These are phyloP conservation scores for Calonectria pseudoturangicola DNA, from an alignment of 2,329 filamentous ascomycete species.

Conservation along the genomic window DNA sequence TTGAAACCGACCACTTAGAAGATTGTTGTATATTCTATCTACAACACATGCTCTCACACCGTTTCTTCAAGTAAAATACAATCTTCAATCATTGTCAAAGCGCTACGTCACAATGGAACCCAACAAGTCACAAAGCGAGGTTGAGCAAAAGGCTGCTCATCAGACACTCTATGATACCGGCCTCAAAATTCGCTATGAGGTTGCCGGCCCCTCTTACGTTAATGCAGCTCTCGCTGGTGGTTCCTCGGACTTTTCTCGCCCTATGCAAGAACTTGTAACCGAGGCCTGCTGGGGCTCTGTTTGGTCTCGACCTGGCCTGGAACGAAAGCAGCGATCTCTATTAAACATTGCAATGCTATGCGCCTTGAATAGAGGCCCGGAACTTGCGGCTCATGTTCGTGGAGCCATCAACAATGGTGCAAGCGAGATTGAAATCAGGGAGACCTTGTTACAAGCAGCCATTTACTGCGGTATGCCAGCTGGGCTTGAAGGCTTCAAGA, in stretches of 20 bases:
- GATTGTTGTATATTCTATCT: too few species aligned
- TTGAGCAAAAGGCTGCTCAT: conserved; percentile 9
- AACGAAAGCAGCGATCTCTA: conserved; percentile 74
- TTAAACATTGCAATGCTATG: conserved; percentile 77
- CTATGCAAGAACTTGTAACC: conserved; percentile 77
- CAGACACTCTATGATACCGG: conserved; percentile 74
- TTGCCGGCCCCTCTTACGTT: conserved; percentile 76
- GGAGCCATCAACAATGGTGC: conserved; percentile 78
- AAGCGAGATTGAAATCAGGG: conserved; percentile 72
- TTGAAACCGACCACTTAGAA: too few species aligned
- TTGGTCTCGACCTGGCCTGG: conserved; percentile 78
- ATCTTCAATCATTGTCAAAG: background rate
- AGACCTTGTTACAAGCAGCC: conserved; percentile 69
- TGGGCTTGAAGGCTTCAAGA: conserved; percentile 61
- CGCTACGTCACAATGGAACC: background rate
- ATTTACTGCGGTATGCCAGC: conserved; percentile 65
- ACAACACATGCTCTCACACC: too few species aligned
- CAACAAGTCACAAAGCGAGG: too few species aligned
- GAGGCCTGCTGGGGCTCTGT: conserved; percentile 76
- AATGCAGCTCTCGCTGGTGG: conserved; percentile 71
- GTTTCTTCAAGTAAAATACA: background rate
- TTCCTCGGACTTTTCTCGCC: conserved; percentile 71
- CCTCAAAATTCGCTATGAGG: conserved; percentile 74
- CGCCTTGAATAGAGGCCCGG: conserved; percentile 74
- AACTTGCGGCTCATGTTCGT: conserved; percentile 76